Percentiles rank a stretch among this genome's conserved stretches.
These are phyloP conservation scores for Colletotrichum sp. DNA, from an alignment of 2,329 filamentous ascomycete species.

Conservation along the genomic window DNA sequence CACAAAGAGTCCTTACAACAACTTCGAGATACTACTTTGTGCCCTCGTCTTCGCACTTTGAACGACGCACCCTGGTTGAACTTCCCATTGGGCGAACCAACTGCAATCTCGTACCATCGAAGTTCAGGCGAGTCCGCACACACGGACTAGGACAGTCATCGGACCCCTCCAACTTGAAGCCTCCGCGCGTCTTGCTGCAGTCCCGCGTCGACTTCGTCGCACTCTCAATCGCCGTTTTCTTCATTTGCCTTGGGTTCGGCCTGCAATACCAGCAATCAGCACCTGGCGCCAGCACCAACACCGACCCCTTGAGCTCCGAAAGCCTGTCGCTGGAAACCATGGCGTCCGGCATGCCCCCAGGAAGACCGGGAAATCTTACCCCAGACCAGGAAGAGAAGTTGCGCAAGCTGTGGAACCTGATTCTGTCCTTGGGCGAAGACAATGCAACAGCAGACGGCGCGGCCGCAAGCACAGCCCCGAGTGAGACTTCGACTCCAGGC, in stretches of 20 bases:
- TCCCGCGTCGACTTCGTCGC: slow-evolving; percentile 15
- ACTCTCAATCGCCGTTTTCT: slow-evolving; percentile 7
- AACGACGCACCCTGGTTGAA: background rate
- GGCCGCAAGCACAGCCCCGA: slow-evolving; percentile 26
- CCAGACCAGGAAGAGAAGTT: slow-evolving; percentile 87
- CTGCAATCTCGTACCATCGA: background rate
- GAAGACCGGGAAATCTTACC: slow-evolving; percentile 87
- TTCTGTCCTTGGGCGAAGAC: slow-evolving; percentile 66
- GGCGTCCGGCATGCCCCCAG: slow-evolving; percentile 58
- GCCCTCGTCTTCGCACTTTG: background rate
- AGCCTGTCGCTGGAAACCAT: slow-evolving; percentile 31
- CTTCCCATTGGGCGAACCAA: background rate
- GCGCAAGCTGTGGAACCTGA: slow-evolving; percentile 81
- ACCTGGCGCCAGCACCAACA: background rate
- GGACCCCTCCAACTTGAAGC: background rate
- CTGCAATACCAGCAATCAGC: slow-evolving; percentile 1
- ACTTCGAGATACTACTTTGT: background rate
- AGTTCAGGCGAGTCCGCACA: background rate
- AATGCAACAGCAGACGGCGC: slow-evolving; percentile 25
- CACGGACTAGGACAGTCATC: background rate
- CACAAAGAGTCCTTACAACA: background rate
- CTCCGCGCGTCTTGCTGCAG: slow-evolving; percentile 3
- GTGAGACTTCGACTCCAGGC: slow-evolving; percentile 30
- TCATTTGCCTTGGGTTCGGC: slow-evolving; percentile 14
- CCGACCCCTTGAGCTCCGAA: background rate